Base-by-base conservation (phyloP, 306 rosid genomes). In the Fagus crenata region DNA sequence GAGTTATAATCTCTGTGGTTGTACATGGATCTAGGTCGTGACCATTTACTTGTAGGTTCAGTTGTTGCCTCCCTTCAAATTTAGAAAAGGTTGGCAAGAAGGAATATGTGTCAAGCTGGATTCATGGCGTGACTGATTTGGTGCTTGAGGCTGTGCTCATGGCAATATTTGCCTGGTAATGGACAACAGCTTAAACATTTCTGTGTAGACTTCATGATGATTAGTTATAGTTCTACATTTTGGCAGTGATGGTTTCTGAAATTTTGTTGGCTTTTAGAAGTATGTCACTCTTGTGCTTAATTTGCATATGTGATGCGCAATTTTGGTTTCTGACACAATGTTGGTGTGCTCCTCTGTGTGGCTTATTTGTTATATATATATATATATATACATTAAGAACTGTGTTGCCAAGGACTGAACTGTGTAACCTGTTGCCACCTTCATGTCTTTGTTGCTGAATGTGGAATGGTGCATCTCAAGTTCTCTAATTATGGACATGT, bases 1-100 rank as follows among this genome's bases (percentile, higher is more conserved):
- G n/a, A 7, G 60, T 71, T 67, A 53, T 69, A 53, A 9, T 54
- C 73, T 31, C 18, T 46, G 5, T 70, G 17, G 71, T 77, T 77
- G 80, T 84, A 84, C 75, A 81, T 67, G 74, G 33, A 72, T 55
- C 5, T 53, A 76, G 78, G 61, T 73, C 39, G 17, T 55, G 53
- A 33, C 28, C 39, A 9, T 74, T 69, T 80, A 69, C 71, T 68
- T 41, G 37, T 54, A 71, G 33, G 40, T 14, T 72, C 69, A 49
- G 43, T 73, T 75, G 36, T 55, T 81, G 46, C 40, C 69, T 61
- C 42, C 39, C 40, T 46, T 53, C 79, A 18, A 49, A 64, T 49
- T 7, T 49, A 5, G 8, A 54, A 42, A 22, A 46, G 71, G 71
- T 61, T 69, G 82, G 63, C 42, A 41, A 32, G 78, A 28, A 33